Evolutionary conservation across 768 basidiomycete species (phyloP), one percentile per base, ranked within the genome.

Genomic region (Serendipita indica): DNA sequence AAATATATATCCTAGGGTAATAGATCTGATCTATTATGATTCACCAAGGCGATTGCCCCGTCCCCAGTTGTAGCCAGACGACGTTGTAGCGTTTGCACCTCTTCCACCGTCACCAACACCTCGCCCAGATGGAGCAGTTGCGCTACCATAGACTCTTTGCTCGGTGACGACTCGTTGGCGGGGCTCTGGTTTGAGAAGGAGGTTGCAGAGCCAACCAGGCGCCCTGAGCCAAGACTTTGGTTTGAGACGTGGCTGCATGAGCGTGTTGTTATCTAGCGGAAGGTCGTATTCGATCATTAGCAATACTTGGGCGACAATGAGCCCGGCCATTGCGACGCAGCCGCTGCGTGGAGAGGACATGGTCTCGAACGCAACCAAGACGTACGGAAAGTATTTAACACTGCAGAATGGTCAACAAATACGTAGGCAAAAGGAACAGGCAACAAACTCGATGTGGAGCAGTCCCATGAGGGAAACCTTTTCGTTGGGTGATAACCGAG

Each of bases 321-420:
- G 16, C 10, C 16, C 49, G n/a, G 49, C 49, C 20, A 54, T 32
- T 16, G 49, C 30, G 20, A 18, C 49, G n/a, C 49, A 54, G 4
- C 49, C 49, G 20, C 20, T 54, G 20, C n/a, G 16, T 6, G 49
- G 49, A 32, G 20, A 22, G 20, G 30, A 22, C 30, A 32, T 28
- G 20, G 30, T 54, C 16, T 54, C 30, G 30, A 54, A 54, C 16
- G 49, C 49, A 7, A 30, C 49, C 20, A 54, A n/a, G 10, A 54
- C 49, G 30, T 54, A 54, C 7, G 49, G 49, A n/a, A 54, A 54
- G 20, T 28, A 54, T 30, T 54, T 25, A 16, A 54, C 30, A 54
- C 41, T 43, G 16, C 6, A n/a, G n/a, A n/a, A n/a, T 7, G 16
- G 41, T 43, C 41, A 43, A 43, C 41, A 43, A 43, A n/a, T n/a